Conservation (phyloP, 108 stramenopile species). For the Skeletonema marinoi region DNA sequence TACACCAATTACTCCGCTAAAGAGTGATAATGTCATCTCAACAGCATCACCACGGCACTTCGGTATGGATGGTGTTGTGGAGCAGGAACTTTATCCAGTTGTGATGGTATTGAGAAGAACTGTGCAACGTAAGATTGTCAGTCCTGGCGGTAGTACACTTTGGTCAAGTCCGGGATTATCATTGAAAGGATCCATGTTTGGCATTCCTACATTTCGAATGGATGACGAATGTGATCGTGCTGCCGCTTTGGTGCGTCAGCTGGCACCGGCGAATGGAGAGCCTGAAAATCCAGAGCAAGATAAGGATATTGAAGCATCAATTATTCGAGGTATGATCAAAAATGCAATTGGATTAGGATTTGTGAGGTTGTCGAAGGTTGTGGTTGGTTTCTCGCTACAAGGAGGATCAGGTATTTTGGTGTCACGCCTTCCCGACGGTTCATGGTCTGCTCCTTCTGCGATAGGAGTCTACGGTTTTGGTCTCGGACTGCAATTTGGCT, state of each 20-base stretch:
- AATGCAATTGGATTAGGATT: slow-evolving; percentile 83
- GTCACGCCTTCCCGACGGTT: slow-evolving; percentile 78
- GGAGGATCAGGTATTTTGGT: slow-evolving; percentile 87
- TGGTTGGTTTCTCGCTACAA: slow-evolving; percentile 77
- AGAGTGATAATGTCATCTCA: slow-evolving; percentile 20
- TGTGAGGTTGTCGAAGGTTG: slow-evolving; percentile 83
- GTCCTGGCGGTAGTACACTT: slow-evolving; percentile 8
- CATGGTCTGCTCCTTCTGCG: slow-evolving; percentile 89
- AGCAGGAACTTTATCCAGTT: slow-evolving; percentile 53
- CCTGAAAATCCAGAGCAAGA: background rate
- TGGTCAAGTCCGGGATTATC: slow-evolving; percentile 42
- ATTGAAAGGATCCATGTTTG: slow-evolving; percentile 41
- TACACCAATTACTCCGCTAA: slow-evolving; percentile 37
- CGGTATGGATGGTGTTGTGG: slow-evolving; percentile 17
- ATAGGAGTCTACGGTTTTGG: slow-evolving; percentile 84
- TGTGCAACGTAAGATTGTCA: slow-evolving; percentile 51
- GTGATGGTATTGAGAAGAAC: slow-evolving; percentile 80
- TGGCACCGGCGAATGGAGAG: slow-evolving; percentile 50
- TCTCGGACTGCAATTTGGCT: slow-evolving; percentile 84
- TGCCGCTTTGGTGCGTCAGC: slow-evolving; percentile 52
- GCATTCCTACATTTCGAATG: slow-evolving; percentile 70
- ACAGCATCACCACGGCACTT: slow-evolving; percentile 23
- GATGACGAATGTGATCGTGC: slow-evolving; percentile 92
- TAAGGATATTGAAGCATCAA: slow-evolving; percentile 62
- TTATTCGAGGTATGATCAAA: slow-evolving; percentile 81